Evolutionary conservation across 2,329 filamentous ascomycete species (phyloP), one percentile per base, ranked within the genome.

Genomic region (Microsporum ferrugineum): DNA sequence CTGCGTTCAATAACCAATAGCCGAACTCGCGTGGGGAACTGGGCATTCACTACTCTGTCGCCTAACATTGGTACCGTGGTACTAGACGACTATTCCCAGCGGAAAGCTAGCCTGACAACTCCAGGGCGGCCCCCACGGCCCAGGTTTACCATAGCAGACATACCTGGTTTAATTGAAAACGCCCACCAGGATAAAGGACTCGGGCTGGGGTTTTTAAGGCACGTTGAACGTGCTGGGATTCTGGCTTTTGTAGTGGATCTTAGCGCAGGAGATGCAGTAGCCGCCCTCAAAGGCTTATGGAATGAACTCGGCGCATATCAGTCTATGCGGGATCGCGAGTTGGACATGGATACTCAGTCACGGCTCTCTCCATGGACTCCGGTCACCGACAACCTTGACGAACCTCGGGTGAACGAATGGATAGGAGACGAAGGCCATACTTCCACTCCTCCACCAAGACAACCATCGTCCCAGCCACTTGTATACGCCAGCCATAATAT

Each of bases 1-100:
- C 81, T 97, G 14, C 86, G 94, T 17, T 87, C 91, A 2, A 78
- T 99, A 68, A 95, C 87, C 68, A 91, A 91, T 72, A 95, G 89
- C 71, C 87, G 91, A 63, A 89, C 94, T 1, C 84, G 94, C 43
- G 85, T 99, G 3, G 94, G 94, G 45, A 86, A 88, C 71, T 99
- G 94, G 94, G 92, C 91, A 7, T 99, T 99, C 72, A 99, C 94
- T 2, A 99, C 94, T 0, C 80, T 99, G 6, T 87, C 91, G 67
- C 94, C 94, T 2, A 96, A 95, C 67, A 95, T 99, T 60, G 94
- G 94, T 58, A 99, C 94, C 0, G 90, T 99, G 5, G 87, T 97
- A 12, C 82, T 99, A 8, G 94, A 99, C 73, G 84, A 91, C 71
- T 84, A 94, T 76, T 86, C 85, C 62, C 90, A 91, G 1, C 84